Base-by-base conservation (phyloP, 2,329 filamentous ascomycete genomes). In the Aschersonia sp. region DNA sequence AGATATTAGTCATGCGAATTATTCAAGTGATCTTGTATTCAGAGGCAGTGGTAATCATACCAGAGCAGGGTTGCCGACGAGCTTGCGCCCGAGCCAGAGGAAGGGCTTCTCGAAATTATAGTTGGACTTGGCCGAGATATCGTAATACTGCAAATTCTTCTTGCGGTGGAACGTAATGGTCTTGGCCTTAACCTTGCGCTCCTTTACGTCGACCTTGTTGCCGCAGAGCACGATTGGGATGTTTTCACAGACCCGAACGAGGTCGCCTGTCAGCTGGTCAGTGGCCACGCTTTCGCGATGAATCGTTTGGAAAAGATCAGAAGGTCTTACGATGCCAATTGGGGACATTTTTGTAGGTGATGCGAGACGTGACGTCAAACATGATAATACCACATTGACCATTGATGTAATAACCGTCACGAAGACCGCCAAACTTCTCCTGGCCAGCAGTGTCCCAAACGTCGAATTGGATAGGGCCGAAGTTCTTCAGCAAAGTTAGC, bases 51-150 rank as follows among this genome's bases (percentile, higher is more conserved):
- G 2, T 11, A 3, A 45, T 54, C 55, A 45, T 53, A 55, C 52
- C 45, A 60, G 54, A 45, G 54, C 51, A 62, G 87, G 76, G 79
- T 97, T 97, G 70, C 90, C 92, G 60, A 95, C 89, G 50, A 98
- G 83, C 83, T 98, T 98, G 70, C 92, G 83, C 59, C 89, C 90
- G 61, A 98, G 84, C 92, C 92, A 97, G 61, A 97, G 84, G 87
- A 98, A 97, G 55, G 90, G 90, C 82, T 97, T 98, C 83, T 97
- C 90, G 71, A 97, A 97, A 83, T 97, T 97, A 77, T 98, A 97
- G 80, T 97, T 97, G 65, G 89, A 96, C 79, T 97, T 98, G 72
- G 92, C 92, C 42, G 88, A 96, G 68, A 97, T 97, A 62, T 97
- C 92, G 79, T 98, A 98, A 81, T 97, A 98, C 75, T 98, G 92